Percentiles rank a stretch among this genome's conserved stretches.
phyloP scores from a whole-genome alignment of 1,139 yeast genomes.

The Blastobotrys illinoisensis region DNA sequence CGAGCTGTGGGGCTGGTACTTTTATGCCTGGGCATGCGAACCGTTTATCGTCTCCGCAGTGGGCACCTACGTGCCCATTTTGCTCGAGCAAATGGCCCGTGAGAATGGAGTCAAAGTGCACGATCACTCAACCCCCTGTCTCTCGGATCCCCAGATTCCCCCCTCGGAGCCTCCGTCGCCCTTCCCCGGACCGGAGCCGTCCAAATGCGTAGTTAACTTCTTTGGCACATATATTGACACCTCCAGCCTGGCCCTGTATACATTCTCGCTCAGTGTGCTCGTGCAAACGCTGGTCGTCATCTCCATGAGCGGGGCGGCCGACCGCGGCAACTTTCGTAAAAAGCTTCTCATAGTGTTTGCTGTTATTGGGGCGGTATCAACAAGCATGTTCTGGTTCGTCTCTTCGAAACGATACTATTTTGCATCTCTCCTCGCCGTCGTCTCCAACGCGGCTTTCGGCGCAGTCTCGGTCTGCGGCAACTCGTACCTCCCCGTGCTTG shows the following conservation, averaged over 20 bases:
- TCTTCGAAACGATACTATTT: constrained; percentile 44
- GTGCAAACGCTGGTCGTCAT: constrained; percentile 60
- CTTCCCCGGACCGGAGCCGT: constrained; percentile 8
- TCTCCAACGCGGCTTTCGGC: constrained; percentile 64
- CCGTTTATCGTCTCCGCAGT: constrained; percentile 70
- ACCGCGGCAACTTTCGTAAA: constrained; percentile 51
- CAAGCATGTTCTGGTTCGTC: constrained; percentile 43
- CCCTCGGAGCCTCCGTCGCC: constrained; percentile 20
- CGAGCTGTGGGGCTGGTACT: constrained; percentile 35
- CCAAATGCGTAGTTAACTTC: constrained; percentile 43
- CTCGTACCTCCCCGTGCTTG: constrained; percentile 57
- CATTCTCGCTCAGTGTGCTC: constrained; percentile 59
- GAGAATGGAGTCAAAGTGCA: constrained; percentile 53
- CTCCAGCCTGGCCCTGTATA: constrained; percentile 61
- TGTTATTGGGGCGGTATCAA: constrained; percentile 46
- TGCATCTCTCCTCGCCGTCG: constrained; percentile 51
- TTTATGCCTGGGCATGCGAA: constrained; percentile 64
- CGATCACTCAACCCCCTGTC: constrained; percentile 47
- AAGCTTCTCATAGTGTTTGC: constrained; percentile 50
- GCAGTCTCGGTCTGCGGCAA: constrained; percentile 74
- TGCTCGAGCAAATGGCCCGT: constrained; percentile 61
- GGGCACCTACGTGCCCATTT: constrained; percentile 63
- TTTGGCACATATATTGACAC: constrained; percentile 54
- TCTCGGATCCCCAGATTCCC: constrained; percentile 19
- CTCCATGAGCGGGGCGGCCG: constrained; percentile 62